phyloP scores from a whole-genome alignment of 1,139 yeast genomes.

The Hansenula lynferdii region DNA sequence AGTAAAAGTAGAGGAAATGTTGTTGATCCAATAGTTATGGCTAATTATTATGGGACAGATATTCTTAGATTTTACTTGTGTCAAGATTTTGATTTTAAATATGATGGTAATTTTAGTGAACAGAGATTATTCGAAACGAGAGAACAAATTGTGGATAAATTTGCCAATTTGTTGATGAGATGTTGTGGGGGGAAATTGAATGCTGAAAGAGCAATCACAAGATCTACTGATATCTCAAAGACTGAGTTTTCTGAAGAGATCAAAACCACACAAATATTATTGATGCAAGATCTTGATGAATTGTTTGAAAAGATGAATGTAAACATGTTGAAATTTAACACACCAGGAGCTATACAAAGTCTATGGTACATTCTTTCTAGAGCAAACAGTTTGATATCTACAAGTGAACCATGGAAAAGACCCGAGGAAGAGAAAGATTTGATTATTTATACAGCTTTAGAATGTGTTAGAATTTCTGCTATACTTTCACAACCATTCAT shows the following conservation, averaged over 20 bases:
- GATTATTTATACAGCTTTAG: slow-evolving; percentile 62
- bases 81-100: slow-evolving; percentile 68
- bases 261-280: slow-evolving; percentile 7
- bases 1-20: slow-evolving; percentile 92
- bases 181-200: slow-evolving; percentile 68
- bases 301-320: slow-evolving; percentile 34
- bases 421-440: slow-evolving; percentile 36
- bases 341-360: slow-evolving; percentile 52
- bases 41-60: slow-evolving; percentile 64
- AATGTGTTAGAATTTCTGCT: slow-evolving; percentile 62
- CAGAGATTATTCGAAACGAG: slow-evolving; percentile 51
- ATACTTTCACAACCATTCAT: slow-evolving; percentile 68
- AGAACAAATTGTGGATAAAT: slow-evolving; percentile 71
- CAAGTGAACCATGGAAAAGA: slow-evolving; percentile 55
- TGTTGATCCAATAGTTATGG: slow-evolving; percentile 77
- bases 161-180: slow-evolving; percentile 74
- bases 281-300: slow-evolving; percentile 26
- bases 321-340: slow-evolving; percentile 45
- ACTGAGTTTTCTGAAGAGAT: too few species aligned
- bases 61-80: slow-evolving; percentile 70
- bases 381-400: slow-evolving; percentile 63
- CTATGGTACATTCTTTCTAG: slow-evolving; percentile 59
- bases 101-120: slow-evolving; percentile 77
- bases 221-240: too few species aligned
- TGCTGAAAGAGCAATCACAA: slow-evolving; percentile 45